Evolutionary conservation across 2,329 filamentous ascomycete species (phyloP).

Genomic region (Aspergillus sp.): DNA sequence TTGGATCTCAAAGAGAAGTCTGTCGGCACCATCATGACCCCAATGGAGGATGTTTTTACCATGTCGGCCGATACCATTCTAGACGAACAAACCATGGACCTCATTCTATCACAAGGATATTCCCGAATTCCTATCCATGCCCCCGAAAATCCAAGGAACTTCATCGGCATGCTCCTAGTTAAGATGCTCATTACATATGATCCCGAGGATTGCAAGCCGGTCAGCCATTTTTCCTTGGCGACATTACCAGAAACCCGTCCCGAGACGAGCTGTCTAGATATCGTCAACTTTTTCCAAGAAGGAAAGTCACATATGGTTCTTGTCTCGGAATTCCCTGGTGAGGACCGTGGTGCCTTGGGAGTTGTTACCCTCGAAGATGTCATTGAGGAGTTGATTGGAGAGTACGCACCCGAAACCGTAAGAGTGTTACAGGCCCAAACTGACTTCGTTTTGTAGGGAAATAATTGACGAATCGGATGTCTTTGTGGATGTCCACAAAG

Average conservation of each 20-base stretch:
- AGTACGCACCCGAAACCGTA: constrained; percentile 59
- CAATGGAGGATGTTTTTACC: constrained; percentile 95
- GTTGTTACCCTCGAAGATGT: constrained; percentile 97
- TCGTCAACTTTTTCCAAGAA: constrained; percentile 99
- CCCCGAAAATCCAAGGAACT: constrained; percentile 78
- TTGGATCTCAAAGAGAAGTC: constrained; percentile 95
- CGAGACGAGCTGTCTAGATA: constrained; percentile 94
- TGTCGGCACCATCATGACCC: constrained; percentile 95
- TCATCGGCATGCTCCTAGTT: constrained; percentile 95
- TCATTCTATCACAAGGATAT: constrained; percentile 89
- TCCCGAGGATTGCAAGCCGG: constrained; percentile 83
- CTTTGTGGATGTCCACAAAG: constrained; percentile 97
- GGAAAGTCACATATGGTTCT: constrained; percentile 99
- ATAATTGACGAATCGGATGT: constrained; percentile 99
- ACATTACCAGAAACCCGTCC: constrained; percentile 93
- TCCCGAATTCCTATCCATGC: constrained; percentile 94
- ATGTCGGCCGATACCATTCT: constrained; percentile 94
- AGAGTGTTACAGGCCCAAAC: background rate
- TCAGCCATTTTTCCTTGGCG: constrained; percentile 87
- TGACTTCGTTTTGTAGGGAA: constrained; percentile 60
- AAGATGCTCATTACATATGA: constrained; percentile 99
- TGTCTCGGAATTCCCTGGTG: constrained; percentile 87
- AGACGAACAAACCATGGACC: constrained; percentile 92
- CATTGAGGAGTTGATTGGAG: constrained; percentile 97
- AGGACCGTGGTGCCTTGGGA: constrained; percentile 83